These are phyloP conservation scores for Blastocystis sp. DNA, from an alignment of 352 stramenopile genomes.

Conservation along the genomic window DNA sequence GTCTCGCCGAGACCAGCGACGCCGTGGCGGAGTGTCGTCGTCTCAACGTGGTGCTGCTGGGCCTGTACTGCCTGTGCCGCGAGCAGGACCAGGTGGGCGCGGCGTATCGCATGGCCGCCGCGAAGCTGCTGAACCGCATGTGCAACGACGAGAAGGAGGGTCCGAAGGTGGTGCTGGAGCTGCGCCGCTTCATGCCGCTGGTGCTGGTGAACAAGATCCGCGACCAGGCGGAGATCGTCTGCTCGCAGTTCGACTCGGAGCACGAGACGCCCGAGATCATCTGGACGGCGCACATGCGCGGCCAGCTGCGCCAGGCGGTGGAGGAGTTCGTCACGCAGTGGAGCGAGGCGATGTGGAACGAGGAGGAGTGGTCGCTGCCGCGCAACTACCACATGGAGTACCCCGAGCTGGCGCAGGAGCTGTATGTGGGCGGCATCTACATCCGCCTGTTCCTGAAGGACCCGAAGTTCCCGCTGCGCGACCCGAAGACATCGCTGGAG, in stretches of 20 bases:
- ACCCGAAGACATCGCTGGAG: constrained; percentile 84
- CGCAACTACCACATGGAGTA: constrained; percentile 77
- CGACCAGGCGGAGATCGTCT: constrained; percentile 77
- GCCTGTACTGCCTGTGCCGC: constrained; percentile 61
- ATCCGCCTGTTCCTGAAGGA: constrained; percentile 89
- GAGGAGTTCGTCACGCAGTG: constrained; percentile 82
- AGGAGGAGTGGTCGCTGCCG: constrained; percentile 64
- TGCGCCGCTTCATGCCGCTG: constrained; percentile 78
- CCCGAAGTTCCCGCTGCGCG: constrained; percentile 87
- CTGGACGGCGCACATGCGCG: constrained; percentile 87
- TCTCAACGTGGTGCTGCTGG: constrained; percentile 53
- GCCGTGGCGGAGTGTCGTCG: constrained; percentile 51
- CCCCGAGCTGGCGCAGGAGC: constrained; percentile 79
- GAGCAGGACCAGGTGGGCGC: constrained; percentile 66
- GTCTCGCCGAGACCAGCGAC: constrained; percentile 40
- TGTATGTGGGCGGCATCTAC: constrained; percentile 85
- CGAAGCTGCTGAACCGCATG: constrained; percentile 64
- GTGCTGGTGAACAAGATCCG: constrained; percentile 78
- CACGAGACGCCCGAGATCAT: constrained; percentile 90
- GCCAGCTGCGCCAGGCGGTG: constrained; percentile 82
- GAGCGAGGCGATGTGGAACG: constrained; percentile 36
- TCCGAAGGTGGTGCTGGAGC: constrained; percentile 54
- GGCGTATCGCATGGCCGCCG: constrained; percentile 56
- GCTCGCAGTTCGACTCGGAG: constrained; percentile 82
- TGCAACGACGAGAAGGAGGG: constrained; percentile 73